Evolutionary conservation across 768 basidiomycete species (phyloP), one percentile per base, ranked within the genome.

Genomic region (Strobilomyces dryophilus): DNA sequence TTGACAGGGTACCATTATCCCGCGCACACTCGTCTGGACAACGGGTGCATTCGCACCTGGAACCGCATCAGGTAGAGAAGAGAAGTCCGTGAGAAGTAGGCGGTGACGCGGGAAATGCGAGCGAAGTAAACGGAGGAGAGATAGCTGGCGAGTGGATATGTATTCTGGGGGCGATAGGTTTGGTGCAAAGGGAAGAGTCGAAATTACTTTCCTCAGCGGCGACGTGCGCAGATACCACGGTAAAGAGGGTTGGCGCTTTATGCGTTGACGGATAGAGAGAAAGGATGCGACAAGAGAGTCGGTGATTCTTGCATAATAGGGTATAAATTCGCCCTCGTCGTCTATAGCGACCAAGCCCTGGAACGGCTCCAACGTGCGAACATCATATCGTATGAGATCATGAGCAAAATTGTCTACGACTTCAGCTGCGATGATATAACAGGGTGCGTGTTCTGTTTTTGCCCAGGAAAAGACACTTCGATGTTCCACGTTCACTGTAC

Each of bases 381-480:
- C 72, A 65, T 95, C 87, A 63, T 98, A 98, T 32, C 95, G 89
- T 39, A 99, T 79, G 61, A 95, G 79, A 65, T 99, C 97, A 66
- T 98, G 95, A 1, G 93, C 87, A 61, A 98, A 95, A 69, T 99
- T 99, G 71, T 98, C 95, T 88, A 97, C 80, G 32, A 99, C 97
- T 74, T 99, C 97, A 77, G 98, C 81, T 2, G 93, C 95, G 21
- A 99, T 68, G 62, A 99, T 86, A 68, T 88, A 98, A 70, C 95
- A 98, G 36, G 92, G 89, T 4, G 92, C 83, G 1, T 82, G 76
- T 56, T 92, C 89, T 51, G 73, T 80, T 31, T 69, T 76, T 47
- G 84, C 74, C 91, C 92, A 97, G 39, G 86, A 86, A 63, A 95
- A 95, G 45, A 95, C 82, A 62, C 92, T 93, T 65, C 82, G 79